phyloP scores from a whole-genome alignment of 768 basidiomycete species.

The Trametes maxima region DNA sequence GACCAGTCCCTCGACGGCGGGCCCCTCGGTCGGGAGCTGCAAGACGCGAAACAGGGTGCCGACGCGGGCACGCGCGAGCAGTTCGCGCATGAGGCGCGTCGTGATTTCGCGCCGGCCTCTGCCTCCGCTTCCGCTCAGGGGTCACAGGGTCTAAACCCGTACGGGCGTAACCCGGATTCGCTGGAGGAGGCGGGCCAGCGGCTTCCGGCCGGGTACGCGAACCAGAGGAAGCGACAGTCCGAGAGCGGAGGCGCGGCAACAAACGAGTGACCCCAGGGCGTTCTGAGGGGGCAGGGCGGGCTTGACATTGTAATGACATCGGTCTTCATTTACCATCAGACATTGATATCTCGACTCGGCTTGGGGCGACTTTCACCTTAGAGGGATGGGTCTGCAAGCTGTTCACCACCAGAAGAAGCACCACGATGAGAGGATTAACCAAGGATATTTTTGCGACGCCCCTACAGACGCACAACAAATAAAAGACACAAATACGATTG shows the following conservation, averaged over 20 bases:
- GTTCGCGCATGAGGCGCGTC: conserved; percentile 27
- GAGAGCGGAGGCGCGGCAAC: conserved; percentile 27
- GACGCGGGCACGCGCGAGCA: conserved; percentile 27
- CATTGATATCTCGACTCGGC: no score
- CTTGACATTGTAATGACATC: neutral
- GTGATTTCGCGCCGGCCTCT: conserved; percentile 23
- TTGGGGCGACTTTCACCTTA: no score
- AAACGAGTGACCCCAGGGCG: conserved; percentile 21
- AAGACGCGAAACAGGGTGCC: conserved; percentile 33
- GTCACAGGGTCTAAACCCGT: conserved; percentile 28
- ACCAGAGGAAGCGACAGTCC: conserved; percentile 24
- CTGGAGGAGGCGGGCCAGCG: conserved; percentile 22
- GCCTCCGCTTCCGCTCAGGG: neutral
- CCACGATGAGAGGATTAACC: conserved; percentile 3
- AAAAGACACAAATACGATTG: neutral
- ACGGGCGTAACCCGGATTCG: conserved; percentile 27
- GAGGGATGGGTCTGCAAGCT: no score
- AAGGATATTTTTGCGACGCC: conserved; percentile 14
- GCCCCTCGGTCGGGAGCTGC: conserved; percentile 24
- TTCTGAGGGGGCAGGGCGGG: neutral
- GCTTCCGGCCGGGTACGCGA: conserved; percentile 26
- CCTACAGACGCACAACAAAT: conserved; percentile 6
- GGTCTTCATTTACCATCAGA: neutral
- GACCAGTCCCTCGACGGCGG: conserved; percentile 31
- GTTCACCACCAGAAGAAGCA: no score